A percentile compares a stretch with the other conserved stretches of the same genome.
phyloP scores from a whole-genome alignment of 2,329 filamentous ascomycete genomes.

The Fusarium mexicanum region DNA sequence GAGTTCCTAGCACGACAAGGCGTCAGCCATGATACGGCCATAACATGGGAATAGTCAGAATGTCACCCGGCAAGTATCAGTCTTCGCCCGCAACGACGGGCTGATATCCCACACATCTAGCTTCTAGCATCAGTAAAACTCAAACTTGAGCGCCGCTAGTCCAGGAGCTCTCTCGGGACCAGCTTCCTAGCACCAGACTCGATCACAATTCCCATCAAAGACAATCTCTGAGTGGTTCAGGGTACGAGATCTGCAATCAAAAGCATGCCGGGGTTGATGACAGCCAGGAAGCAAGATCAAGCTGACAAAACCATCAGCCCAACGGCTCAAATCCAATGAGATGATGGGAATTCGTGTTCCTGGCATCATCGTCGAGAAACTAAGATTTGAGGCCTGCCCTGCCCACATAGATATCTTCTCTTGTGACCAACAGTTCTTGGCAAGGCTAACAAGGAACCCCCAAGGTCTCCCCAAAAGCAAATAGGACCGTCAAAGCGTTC shows the following conservation, averaged over 20 bases:
- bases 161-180: background rate
- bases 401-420: slow-evolving; percentile 17
- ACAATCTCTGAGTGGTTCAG: slow-evolving; percentile 3
- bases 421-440: slow-evolving; percentile 23
- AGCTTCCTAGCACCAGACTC: background rate
- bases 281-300: background rate
- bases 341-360: slow-evolving; percentile 1
- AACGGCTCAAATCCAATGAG: background rate
- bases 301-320: background rate
- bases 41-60: slow-evolving; percentile 15
- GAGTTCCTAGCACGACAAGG: background rate
- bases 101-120: slow-evolving; percentile 14
- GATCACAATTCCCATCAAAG: background rate
- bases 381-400: slow-evolving; percentile 26
- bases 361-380: background rate
- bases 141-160: slow-evolving; percentile 33
- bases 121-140: slow-evolving; percentile 10
- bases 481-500: slow-evolving; percentile 10
- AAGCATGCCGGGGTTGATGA: slow-evolving; percentile 2
- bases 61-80: background rate
- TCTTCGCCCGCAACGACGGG: slow-evolving; percentile 21
- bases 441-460: slow-evolving; percentile 1
- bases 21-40: background rate
- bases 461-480: slow-evolving; percentile 4
- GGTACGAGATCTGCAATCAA: slow-evolving; percentile 8